A percentile compares a stretch with the other conserved stretches of the same genome.
Evolutionary conservation across 805 yeast species (phyloP).

Genomic region (Cyberlindnera samutprakarnensis): DNA sequence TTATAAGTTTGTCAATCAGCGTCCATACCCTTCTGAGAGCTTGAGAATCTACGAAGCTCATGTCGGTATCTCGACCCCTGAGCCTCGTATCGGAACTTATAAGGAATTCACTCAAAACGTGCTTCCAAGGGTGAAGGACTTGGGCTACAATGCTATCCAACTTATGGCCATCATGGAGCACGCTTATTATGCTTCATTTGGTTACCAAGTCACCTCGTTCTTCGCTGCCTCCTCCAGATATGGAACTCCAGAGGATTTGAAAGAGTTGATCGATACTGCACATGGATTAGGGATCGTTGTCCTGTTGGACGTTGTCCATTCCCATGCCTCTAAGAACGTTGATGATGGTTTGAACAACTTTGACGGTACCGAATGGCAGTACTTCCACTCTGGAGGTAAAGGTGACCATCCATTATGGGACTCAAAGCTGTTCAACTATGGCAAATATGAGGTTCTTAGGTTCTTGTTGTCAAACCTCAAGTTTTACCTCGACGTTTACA

Average conservation of each 20-base stretch:
- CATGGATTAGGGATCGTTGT: conserved; percentile 85
- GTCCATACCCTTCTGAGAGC: conserved; percentile 50
- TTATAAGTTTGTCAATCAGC: conserved; percentile 44
- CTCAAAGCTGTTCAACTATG: conserved; percentile 88
- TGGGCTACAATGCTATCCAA: conserved; percentile 91
- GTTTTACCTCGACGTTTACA: conserved; percentile 72
- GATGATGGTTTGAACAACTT: conserved; percentile 88
- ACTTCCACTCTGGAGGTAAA: conserved; percentile 86
- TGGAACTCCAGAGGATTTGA: conserved; percentile 94
- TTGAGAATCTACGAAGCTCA: conserved; percentile 91
- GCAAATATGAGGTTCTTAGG: conserved; percentile 83
- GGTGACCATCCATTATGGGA: conserved; percentile 95
- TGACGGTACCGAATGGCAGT: conserved; percentile 93
- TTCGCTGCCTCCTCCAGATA: conserved; percentile 85
- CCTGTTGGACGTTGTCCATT: conserved; percentile 86
- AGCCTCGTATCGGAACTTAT: conserved; percentile 78
- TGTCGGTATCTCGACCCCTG: conserved; percentile 89
- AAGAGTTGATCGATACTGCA: conserved; percentile 85
- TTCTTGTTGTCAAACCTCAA: conserved; percentile 80
- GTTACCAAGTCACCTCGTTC: conserved; percentile 93
- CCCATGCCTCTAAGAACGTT: conserved; percentile 92
- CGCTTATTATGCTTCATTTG: conserved; percentile 96
- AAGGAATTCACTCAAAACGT: conserved; percentile 74
- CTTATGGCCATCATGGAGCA: conserved; percentile 99
- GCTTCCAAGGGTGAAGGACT: conserved; percentile 74